phyloP scores from a whole-genome alignment of 2,329 filamentous ascomycete genomes.

The Dactylonectria estremocensis region DNA sequence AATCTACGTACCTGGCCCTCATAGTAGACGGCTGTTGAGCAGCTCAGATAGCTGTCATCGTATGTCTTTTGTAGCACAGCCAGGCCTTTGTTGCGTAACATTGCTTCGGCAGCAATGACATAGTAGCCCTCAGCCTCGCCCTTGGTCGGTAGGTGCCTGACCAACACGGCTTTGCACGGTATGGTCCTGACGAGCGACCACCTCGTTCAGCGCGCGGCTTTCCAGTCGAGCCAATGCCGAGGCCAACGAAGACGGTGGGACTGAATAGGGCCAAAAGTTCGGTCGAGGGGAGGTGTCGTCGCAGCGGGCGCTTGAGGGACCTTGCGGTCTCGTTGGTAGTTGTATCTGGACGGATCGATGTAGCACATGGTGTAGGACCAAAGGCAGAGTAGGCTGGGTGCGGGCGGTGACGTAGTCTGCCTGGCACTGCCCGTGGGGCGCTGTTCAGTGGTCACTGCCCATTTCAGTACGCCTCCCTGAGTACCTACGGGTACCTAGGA shows the following conservation, averaged over 20 bases:
- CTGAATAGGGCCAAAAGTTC: neutral
- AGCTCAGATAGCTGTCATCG: conserved; percentile 95
- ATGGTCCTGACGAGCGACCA: conserved; percentile 9
- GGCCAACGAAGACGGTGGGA: neutral
- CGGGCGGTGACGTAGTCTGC: conserved; percentile 48
- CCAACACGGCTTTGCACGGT: conserved; percentile 11
- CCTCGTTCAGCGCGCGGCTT: conserved; percentile 20
- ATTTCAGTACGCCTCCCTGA: neutral
- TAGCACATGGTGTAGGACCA: conserved; percentile 34
- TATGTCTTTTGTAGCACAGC: conserved; percentile 95
- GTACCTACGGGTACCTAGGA: neutral
- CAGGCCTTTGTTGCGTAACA: conserved; percentile 70
- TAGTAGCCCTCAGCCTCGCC: conserved; percentile 47
- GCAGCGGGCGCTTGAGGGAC: conserved; percentile 13
- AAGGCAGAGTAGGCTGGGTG: conserved; percentile 32
- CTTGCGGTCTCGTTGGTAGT: conserved; percentile 28
- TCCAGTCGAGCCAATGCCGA: conserved; percentile 14
- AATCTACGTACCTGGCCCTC: conserved; percentile 81
- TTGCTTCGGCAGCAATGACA: conserved; percentile 54
- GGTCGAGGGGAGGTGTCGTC: conserved; percentile 10
- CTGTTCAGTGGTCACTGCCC: neutral
- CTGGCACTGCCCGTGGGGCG: conserved; percentile 38
- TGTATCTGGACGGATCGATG: conserved; percentile 38
- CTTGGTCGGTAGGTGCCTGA: conserved; percentile 26
- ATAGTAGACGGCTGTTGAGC: conserved; percentile 96